Evolutionary conservation across 192 early-diverging fungal genomes (phyloP), one percentile per base, ranked within the genome.

Genomic region (Backusella westeae): DNA sequence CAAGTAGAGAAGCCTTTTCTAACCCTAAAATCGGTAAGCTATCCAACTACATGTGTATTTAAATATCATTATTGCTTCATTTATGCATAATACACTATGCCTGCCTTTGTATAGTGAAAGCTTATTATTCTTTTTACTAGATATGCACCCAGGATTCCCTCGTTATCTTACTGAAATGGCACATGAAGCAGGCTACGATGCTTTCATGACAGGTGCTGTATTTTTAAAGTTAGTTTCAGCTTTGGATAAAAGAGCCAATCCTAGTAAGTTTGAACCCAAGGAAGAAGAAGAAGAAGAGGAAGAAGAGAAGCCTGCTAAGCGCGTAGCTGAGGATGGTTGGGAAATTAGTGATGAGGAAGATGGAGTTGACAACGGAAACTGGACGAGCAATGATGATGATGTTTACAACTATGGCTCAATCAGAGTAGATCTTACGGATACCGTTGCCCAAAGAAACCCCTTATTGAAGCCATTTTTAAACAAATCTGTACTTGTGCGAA

Each of bases 151-250:
- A 56, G 73, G 46, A 32, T 80, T 73, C 69, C 49, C 76, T 35
- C 72, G 74, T 34, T 83, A 83, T 68, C 68, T 81, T 39, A 73
- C 80, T 10, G 76, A 81, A 1, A 87, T 81, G 49, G 89, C 89
- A 78, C 97, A 98, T 78, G 97, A 98, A 75, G 97, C 97, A 34
- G 97, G 94, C 8, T 98, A 92, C 75, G 97, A 98, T 79, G 95
- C 96, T 1, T 97, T 93, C 76, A 89, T 93, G 46, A 98, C 97
- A 6, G 97, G 97, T 7, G 86, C 88, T 19, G 87, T 89, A 0
- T 97, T 96, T 77, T 81, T 94, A 41, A 87, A 90, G 17, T 85
- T 96, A 78, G 67, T 82, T 35, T 83, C 80, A 23, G 86, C 76
- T 46, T 73, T 88, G 39, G 38, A 65, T 36, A 66, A 65, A 35